These are phyloP conservation scores for Lizonia empirigonia DNA, from an alignment of 2,329 filamentous ascomycete genomes.

Conservation along the genomic window DNA sequence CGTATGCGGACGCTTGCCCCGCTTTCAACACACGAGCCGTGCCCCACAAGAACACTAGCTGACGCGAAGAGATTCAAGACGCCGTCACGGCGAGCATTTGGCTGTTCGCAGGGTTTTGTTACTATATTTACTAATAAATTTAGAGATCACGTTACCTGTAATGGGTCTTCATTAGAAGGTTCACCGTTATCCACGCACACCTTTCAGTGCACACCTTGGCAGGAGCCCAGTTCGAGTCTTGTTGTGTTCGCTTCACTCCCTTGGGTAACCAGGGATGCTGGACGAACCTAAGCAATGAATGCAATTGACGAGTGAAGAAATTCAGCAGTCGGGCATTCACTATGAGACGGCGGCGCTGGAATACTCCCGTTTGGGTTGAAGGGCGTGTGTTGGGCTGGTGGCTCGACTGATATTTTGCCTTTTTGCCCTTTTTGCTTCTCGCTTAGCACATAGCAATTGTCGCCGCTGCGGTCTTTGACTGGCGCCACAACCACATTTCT, in stretches of 20 bases:
- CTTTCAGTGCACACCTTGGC: constrained; percentile 39
- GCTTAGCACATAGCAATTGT: too few relatives aligned
- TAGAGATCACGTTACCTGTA: constrained; percentile 35
- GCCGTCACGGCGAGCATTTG: too few relatives aligned
- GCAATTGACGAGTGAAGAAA: constrained; percentile 51
- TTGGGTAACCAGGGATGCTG: constrained; percentile 51
- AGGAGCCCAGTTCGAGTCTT: constrained; percentile 52
- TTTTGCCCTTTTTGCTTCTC: constrained; percentile 11
- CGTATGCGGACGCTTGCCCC: background rate
- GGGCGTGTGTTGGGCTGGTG: constrained; percentile 43
- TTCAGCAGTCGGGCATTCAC: constrained; percentile 51
- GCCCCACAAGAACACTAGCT: background rate
- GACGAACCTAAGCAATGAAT: constrained; percentile 52
- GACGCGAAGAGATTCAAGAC: too few relatives aligned
- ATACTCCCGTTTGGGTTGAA: constrained; percentile 47
- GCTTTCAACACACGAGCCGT: background rate
- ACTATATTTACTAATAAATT: constrained; percentile 14
- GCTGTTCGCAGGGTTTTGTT: too few relatives aligned
- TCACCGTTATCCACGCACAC: constrained; percentile 39
- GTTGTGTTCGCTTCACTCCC: constrained; percentile 49
- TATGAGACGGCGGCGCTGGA: constrained; percentile 51
- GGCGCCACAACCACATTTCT: too few relatives aligned
- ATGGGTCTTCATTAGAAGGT: constrained; percentile 46
- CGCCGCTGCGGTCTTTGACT: too few relatives aligned
- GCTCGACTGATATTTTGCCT: constrained; percentile 44